Base-by-base conservation (phyloP, 2,329 filamentous ascomycete species). In the Pseudocercospora ulei region DNA sequence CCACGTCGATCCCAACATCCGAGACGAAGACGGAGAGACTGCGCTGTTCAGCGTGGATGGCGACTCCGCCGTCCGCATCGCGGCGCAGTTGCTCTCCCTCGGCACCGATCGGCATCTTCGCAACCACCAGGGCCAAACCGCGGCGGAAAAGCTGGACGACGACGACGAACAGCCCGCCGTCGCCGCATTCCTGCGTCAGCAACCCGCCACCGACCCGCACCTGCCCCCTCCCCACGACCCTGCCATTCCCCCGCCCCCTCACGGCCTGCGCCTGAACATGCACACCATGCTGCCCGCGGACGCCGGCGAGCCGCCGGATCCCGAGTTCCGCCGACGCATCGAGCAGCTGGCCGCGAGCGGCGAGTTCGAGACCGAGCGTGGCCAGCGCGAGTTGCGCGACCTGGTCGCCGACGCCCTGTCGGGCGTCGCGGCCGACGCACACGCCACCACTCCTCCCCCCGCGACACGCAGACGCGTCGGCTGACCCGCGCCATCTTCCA, bases 1-100 rank as follows among this genome's bases (percentile, higher is more conserved):
- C 62, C 65, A 76, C 7, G 87, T 88, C 14, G 69, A 87, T 44
- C 74, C 86, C 31, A 80, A 95, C 58, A 67, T 95, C 36, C 75
- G 73, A 50, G 90, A 98, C 58, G 84, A 94, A 60, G 90, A 98
- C 59, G 75, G 78, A 40, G 90, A 98, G 64, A 95, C 88, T 1
- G 82, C 88, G n/a, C 69, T 98, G 3, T 98, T 94, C 57, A 84
- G 86, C n/a, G 77, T 79, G 17, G 90, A 98, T 63, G 30, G 30
- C 9, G 18, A 33, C 8, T 6, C 30, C 12, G 83, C 76, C 0
- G 68, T 81, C 33, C 78, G 82, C 3, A 79, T 85, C 27, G 88
- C 88, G 12, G 75, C 75, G 52, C 73, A 79, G 36, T 68, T 98
- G 5, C 74, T 96, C 2, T 84, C 92, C 55, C 68, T 96, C 2